Conservation (phyloP, 2,329 filamentous ascomycete genomes). For the Neonectria ditissima region DNA sequence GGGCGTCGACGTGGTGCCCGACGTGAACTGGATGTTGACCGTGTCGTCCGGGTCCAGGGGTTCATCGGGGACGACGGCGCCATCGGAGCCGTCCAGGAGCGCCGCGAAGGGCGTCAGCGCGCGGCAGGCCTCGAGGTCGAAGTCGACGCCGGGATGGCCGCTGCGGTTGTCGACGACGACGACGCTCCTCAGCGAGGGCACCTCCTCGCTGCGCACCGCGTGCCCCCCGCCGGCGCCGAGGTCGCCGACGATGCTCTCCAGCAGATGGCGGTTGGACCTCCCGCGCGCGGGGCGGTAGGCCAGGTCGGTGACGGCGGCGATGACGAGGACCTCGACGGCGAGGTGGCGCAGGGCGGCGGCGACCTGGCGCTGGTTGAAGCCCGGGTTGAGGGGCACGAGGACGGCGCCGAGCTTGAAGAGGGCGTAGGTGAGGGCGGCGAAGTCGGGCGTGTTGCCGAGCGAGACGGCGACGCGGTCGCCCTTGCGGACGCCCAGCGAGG, state of each 20-base stretch:
- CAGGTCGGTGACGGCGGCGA: constrained; percentile 89
- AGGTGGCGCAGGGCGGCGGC: constrained; percentile 83
- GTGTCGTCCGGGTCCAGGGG: constrained; percentile 73
- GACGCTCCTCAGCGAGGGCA: constrained; percentile 78
- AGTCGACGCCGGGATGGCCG: constrained; percentile 59
- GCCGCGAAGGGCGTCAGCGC: constrained; percentile 60
- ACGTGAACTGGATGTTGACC: constrained; percentile 97
- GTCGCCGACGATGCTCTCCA: constrained; percentile 60
- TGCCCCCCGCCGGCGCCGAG: constrained; percentile 48
- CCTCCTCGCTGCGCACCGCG: constrained; percentile 55
- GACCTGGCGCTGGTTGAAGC: constrained; percentile 85
- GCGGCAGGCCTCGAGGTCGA: constrained; percentile 54
- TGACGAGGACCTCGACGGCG: constrained; percentile 77
- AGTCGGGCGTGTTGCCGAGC: constrained; percentile 87
- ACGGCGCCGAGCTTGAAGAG: constrained; percentile 95
- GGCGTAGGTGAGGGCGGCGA: constrained; percentile 87
- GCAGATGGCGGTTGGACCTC: constrained; percentile 63
- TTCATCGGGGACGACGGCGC: constrained; percentile 56
- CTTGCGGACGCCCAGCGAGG: constrained; percentile 78
- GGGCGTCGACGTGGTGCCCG: constrained; percentile 89
- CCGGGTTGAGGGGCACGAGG: constrained; percentile 92
- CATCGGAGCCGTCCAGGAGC: constrained; percentile 52
- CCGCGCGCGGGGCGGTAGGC: constrained; percentile 71
- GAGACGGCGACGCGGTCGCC: constrained; percentile 89
- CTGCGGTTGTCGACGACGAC: constrained; percentile 83